phyloP scores from a whole-genome alignment of 176 grass and related monocot species.

The Puya raimondii region DNA sequence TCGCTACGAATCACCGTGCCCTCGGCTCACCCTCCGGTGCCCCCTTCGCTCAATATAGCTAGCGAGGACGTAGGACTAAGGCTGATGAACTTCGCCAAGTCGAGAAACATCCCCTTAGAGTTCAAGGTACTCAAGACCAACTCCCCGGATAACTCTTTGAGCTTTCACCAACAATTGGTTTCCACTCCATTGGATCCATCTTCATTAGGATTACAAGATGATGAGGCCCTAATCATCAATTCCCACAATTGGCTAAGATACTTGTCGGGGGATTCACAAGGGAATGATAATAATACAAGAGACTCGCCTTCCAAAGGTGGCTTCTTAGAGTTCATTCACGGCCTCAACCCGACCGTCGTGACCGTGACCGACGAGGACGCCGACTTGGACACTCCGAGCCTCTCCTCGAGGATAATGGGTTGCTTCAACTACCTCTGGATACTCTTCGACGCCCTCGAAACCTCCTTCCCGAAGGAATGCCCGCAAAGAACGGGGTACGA shows the following conservation, averaged over 20 bases:
- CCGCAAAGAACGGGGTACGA: conserved; percentile 17
- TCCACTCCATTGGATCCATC: conserved; percentile 1
- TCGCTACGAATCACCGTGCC: conserved; percentile 18
- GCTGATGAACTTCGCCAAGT: conserved; percentile 23
- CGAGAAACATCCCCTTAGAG: conserved; percentile 8
- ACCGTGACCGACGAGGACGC: conserved; percentile 23
- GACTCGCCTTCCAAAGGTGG: background rate
- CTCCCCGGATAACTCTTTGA: background rate
- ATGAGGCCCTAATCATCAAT: conserved; percentile 18
- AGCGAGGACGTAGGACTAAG: conserved; percentile 11
- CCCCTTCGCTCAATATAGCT: conserved; percentile 8
- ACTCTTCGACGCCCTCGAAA: conserved; percentile 21
- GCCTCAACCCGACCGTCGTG: conserved; percentile 8
- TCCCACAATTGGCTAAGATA: conserved; percentile 26
- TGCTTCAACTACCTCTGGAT: conserved; percentile 32
- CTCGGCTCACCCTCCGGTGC: conserved; percentile 9
- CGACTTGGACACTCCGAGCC: conserved; percentile 12
- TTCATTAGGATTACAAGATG: background rate
- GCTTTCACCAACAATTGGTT: conserved; percentile 10
- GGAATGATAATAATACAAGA: background rate
- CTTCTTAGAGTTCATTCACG: conserved; percentile 15
- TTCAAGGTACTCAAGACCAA: conserved; percentile 16
- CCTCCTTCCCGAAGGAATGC: conserved; percentile 23
- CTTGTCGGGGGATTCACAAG: conserved; percentile 6
- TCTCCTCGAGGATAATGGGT: conserved; percentile 16